Conservation (phyloP, 352 stramenopile genomes). For the Phytophthora ramorum region DNA sequence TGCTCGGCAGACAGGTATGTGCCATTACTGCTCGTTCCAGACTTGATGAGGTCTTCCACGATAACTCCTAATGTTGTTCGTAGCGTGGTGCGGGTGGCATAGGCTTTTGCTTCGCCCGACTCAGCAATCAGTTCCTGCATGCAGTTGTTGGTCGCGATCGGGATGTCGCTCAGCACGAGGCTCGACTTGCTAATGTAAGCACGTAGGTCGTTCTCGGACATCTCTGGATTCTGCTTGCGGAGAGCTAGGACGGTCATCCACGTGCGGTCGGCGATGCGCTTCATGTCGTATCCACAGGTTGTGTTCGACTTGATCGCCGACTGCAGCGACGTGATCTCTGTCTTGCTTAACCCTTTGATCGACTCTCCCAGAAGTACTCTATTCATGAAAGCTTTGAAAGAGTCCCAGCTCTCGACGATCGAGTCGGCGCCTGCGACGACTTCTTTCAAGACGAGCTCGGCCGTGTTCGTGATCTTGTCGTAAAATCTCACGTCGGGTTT, state of each 20-base stretch:
- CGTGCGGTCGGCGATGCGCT: constrained; percentile 26
- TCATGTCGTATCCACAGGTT: constrained; percentile 32
- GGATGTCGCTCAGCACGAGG: constrained; percentile 52
- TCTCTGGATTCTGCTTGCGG: constrained; percentile 13
- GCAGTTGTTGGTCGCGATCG: constrained; percentile 42
- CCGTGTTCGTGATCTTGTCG: constrained; percentile 14
- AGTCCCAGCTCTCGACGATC: constrained; percentile 27
- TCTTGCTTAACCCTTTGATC: constrained; percentile 11
- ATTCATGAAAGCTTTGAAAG: constrained; percentile 19
- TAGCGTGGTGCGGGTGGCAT: constrained; percentile 38
- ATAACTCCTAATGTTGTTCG: constrained; percentile 53
- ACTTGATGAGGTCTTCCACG: constrained; percentile 46
- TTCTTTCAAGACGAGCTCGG: constrained; percentile 19
- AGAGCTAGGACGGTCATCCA: constrained; percentile 22
- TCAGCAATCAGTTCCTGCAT: constrained; percentile 34
- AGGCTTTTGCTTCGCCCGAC: constrained; percentile 15
- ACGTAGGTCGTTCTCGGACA: constrained; percentile 25
- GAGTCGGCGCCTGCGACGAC: constrained; percentile 32
- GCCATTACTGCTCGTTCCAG: constrained; percentile 28
- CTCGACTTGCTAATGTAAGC: constrained; percentile 31
- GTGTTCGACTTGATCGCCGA: constrained; percentile 19
- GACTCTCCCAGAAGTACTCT: constrained; percentile 19
- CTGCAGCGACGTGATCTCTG: constrained; percentile 19
- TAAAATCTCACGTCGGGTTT: constrained; percentile 12
- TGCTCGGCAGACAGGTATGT: constrained; percentile 29